phyloP scores from a whole-genome alignment of 2,329 filamentous ascomycete species.

The Alternaria dauci region DNA sequence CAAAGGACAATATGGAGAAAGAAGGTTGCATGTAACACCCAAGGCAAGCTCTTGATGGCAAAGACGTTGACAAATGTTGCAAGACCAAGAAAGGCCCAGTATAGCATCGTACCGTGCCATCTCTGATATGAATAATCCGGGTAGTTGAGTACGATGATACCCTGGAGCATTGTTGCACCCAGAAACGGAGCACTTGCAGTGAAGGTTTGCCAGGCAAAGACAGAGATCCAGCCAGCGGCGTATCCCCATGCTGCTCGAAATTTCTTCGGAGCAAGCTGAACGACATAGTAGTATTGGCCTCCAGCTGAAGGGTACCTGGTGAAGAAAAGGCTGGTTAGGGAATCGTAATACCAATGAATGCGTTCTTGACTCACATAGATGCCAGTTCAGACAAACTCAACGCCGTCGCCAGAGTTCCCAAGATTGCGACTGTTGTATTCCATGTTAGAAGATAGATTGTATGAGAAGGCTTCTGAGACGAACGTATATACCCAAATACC shows the following conservation, averaged over 20 bases:
- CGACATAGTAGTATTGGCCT: slow-evolving; percentile 17
- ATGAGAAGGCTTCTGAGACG: not conserved
- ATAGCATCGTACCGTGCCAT: slow-evolving; percentile 55
- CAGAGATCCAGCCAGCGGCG: slow-evolving; percentile 25
- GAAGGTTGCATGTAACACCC: slow-evolving; percentile 33
- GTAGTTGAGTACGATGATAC: slow-evolving; percentile 46
- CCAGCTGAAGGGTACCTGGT: slow-evolving; percentile 15
- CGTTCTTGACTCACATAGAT: slow-evolving; percentile 8
- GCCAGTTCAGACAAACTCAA: slow-evolving; percentile 11
- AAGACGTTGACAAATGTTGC: slow-evolving; percentile 56
- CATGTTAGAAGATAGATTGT: not conserved
- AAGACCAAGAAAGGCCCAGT: slow-evolving; percentile 53
- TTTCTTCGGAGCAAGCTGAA: slow-evolving; percentile 5
- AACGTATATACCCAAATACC: slow-evolving; percentile 14
- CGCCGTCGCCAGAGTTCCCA: slow-evolving; percentile 10
- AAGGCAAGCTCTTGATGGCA: slow-evolving; percentile 52
- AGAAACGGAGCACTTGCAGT: slow-evolving; percentile 35
- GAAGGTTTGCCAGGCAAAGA: slow-evolving; percentile 51
- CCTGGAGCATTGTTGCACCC: slow-evolving; percentile 31
- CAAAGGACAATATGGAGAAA: slow-evolving; percentile 58
- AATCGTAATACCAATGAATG: not conserved
- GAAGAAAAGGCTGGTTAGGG: not conserved
- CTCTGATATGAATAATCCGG: slow-evolving; percentile 44
- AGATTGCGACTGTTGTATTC: slow-evolving; percentile 2
- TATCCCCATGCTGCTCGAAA: slow-evolving; percentile 5